phyloP scores from a whole-genome alignment of 768 basidiomycete genomes.

The Coprinellus micaceus region DNA sequence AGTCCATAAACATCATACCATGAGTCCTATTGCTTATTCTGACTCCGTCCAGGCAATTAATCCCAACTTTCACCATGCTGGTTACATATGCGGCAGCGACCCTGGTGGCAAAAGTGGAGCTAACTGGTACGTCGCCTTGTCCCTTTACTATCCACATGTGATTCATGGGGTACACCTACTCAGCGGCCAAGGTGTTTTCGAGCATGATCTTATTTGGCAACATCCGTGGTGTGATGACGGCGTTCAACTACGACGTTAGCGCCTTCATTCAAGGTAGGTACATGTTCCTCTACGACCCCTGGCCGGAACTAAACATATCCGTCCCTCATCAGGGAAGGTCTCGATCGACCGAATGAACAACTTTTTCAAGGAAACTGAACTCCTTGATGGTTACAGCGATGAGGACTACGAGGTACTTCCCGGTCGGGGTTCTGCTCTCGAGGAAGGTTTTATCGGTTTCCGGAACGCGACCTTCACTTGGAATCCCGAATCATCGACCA shows the following conservation, averaged over 20 bases:
- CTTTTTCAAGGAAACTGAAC: conserved; percentile 27
- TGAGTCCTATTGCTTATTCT: background rate
- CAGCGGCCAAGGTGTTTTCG: conserved; percentile 39
- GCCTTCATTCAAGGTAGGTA: conserved; percentile 6
- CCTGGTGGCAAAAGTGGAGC: conserved; percentile 22
- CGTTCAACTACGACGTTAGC: conserved; percentile 18
- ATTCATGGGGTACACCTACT: conserved; percentile 20
- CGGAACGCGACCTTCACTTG: conserved; percentile 54
- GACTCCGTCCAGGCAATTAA: conserved; percentile 40
- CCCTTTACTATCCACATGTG: background rate
- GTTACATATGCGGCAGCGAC: conserved; percentile 60
- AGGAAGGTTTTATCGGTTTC: conserved; percentile 42
- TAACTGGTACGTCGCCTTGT: conserved; percentile 16
- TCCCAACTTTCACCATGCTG: conserved; percentile 67
- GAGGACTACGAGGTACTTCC: conserved; percentile 1
- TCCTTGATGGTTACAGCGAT: conserved; percentile 31
- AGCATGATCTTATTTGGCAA: conserved; percentile 59
- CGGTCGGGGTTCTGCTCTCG: background rate
- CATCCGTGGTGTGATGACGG: conserved; percentile 38
- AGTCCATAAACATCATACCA: background rate
- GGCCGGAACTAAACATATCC: background rate
- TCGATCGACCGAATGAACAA: conserved; percentile 51
- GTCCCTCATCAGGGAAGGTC: conserved; percentile 41
- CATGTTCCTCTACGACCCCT: background rate
- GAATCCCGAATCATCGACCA: conserved; percentile 33